phyloP scores from a whole-genome alignment of 441 rosid genomes.

The Gossypium schwendimanii region DNA sequence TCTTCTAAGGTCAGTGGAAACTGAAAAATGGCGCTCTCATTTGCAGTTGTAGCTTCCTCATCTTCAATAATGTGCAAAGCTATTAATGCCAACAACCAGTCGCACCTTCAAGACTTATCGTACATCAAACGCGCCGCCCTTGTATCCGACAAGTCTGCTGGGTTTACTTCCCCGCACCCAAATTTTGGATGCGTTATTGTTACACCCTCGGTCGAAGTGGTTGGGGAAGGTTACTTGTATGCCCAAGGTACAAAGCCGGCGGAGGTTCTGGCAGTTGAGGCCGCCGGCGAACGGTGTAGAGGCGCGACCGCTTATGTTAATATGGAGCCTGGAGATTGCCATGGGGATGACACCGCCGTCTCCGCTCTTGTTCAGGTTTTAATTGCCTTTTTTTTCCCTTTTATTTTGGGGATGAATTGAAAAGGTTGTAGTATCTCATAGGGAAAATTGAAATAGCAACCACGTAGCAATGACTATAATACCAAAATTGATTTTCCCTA shows the following conservation, averaged over 20 bases:
- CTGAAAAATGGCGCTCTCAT: slow-evolving; percentile 30
- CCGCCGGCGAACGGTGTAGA: slow-evolving; percentile 43
- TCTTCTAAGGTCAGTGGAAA: not conserved
- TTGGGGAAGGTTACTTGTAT: slow-evolving; percentile 73
- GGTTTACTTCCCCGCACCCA: slow-evolving; percentile 76
- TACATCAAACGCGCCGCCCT: slow-evolving; percentile 57
- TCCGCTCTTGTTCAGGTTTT: slow-evolving; percentile 83
- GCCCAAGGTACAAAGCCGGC: slow-evolving; percentile 84
- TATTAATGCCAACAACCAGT: slow-evolving; percentile 11
- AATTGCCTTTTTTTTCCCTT: not conserved
- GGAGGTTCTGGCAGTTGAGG: slow-evolving; percentile 62
- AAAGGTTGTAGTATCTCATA: not conserved
- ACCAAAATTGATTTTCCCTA: not conserved
- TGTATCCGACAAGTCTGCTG: slow-evolving; percentile 70
- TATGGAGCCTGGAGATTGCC: slow-evolving; percentile 93
- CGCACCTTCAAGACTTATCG: slow-evolving; percentile 37
- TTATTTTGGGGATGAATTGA: not conserved
- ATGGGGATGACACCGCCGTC: slow-evolving; percentile 70
- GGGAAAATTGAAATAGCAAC: not conserved
- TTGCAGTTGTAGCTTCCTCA: slow-evolving; percentile 24
- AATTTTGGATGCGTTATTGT: slow-evolving; percentile 79
- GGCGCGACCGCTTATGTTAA: slow-evolving; percentile 75
- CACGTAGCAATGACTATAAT: not conserved
- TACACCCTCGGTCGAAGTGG: slow-evolving; percentile 39
- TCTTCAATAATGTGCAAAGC: slow-evolving; percentile 34